A percentile compares a stretch with the other conserved stretches of the same genome.
Evolutionary conservation across 768 basidiomycete genomes (phyloP).

Genomic region (Mycena olivaceomarginata): DNA sequence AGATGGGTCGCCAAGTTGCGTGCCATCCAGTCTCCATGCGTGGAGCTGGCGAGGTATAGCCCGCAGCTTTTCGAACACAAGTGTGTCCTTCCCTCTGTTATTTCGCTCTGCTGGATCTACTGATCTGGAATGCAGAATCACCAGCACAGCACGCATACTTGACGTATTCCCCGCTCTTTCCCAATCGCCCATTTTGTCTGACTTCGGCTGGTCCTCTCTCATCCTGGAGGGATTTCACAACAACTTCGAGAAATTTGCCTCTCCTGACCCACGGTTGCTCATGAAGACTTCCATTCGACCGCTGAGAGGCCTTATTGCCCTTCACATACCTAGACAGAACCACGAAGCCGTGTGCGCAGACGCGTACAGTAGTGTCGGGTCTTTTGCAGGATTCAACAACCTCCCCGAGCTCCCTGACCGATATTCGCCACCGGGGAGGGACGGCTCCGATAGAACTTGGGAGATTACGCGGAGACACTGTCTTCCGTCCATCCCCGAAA

Average conservation of each 20-base stretch:
- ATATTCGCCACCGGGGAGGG: constrained; percentile 52
- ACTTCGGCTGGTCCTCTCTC: constrained; percentile 79
- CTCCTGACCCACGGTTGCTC: constrained; percentile 34
- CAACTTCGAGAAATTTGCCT: constrained; percentile 66
- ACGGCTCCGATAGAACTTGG: constrained; percentile 9
- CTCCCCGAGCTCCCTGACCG: constrained; percentile 71
- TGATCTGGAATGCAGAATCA: constrained; percentile 62
- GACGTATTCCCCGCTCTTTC: constrained; percentile 66
- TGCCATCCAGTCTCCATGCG: constrained; percentile 25
- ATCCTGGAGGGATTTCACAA: constrained; percentile 66
- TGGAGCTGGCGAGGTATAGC: constrained; percentile 27
- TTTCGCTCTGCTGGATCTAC: too few species aligned
- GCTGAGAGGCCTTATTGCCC: constrained; percentile 70
- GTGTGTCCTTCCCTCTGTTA: not conserved
- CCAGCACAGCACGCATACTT: constrained; percentile 65
- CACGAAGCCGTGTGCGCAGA: constrained; percentile 67
- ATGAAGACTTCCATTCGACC: constrained; percentile 44
- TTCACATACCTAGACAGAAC: constrained; percentile 77
- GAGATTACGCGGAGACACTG: constrained; percentile 62
- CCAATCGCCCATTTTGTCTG: constrained; percentile 67
- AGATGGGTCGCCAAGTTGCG: constrained; percentile 29
- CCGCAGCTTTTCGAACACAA: constrained; percentile 32
- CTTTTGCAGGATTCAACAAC: constrained; percentile 73
- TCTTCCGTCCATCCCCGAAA: constrained; percentile 69
- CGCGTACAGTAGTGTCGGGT: constrained; percentile 60